Evolutionary conservation across 176 grass and related monocot genomes (phyloP).

Genomic region (Alopecurus myosuroides): DNA sequence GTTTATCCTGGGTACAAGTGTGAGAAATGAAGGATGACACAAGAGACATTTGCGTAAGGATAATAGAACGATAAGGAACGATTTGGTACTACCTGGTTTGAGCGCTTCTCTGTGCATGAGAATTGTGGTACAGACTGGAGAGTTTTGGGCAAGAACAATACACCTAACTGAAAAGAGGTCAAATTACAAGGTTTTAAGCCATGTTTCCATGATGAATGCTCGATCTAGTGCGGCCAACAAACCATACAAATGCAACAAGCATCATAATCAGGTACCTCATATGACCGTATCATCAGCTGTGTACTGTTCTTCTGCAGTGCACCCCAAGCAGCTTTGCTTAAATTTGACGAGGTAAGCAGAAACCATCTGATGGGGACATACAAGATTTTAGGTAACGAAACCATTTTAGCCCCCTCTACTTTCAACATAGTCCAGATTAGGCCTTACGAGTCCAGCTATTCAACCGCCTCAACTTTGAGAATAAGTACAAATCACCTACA

Average conservation of each 20-base stretch:
- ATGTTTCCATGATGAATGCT: background rate
- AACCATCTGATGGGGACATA: conserved; percentile 64
- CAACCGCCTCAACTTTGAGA: background rate
- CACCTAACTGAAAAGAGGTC: conserved; percentile 56
- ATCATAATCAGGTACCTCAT: conserved; percentile 56
- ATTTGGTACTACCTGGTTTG: background rate
- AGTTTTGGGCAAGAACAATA: conserved; percentile 72
- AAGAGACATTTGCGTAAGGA: background rate
- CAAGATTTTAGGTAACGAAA: background rate
- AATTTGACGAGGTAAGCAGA: conserved; percentile 89
- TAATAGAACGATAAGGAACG: background rate
- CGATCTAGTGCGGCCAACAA: background rate
- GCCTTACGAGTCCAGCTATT: background rate
- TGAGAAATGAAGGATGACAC: background rate
- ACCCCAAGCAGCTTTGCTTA: conserved; percentile 99
- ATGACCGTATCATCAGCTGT: conserved; percentile 95
- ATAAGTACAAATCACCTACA: background rate
- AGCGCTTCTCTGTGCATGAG: conserved; percentile 54
- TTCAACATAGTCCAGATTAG: background rate
- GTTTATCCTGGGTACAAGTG: conserved; percentile 13
- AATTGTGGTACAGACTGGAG: conserved; percentile 30
- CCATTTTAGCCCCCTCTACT: background rate
- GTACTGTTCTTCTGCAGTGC: conserved; percentile 90
- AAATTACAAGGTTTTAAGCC: background rate
- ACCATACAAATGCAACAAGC: background rate